Conservation (phyloP, 768 basidiomycete species). For the Psilocybe cubensis region DNA sequence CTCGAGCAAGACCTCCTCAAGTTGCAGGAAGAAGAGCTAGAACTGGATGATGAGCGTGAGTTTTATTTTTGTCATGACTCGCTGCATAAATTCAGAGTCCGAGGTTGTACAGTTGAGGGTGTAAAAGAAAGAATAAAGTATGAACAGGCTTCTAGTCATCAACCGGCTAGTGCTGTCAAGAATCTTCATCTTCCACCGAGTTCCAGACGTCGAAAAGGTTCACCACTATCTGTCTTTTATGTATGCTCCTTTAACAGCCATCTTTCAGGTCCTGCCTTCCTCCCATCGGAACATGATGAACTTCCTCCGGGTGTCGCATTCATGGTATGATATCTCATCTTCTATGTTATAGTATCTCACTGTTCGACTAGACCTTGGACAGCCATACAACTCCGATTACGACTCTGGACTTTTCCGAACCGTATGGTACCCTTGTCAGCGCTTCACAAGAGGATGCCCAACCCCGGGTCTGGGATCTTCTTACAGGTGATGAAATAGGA, state of each 20-base stretch:
- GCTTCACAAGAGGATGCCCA: slow-evolving; percentile 85
- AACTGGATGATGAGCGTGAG: slow-evolving; percentile 95
- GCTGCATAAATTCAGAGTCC: background rate
- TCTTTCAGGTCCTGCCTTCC: slow-evolving; percentile 81
- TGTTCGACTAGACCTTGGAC: slow-evolving; percentile 65
- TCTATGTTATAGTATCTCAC: slow-evolving; percentile 11
- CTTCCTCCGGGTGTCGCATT: slow-evolving; percentile 94
- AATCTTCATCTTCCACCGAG: slow-evolving; percentile 55
- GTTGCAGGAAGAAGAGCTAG: slow-evolving; percentile 93
- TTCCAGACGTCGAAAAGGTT: slow-evolving; percentile 74
- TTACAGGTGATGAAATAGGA: slow-evolving; percentile 86
- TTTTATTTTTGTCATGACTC: slow-evolving; percentile 15
- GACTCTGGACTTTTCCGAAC: slow-evolving; percentile 94
- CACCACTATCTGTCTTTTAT: background rate
- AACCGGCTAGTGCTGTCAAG: slow-evolving; percentile 34
- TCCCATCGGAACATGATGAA: slow-evolving; percentile 97
- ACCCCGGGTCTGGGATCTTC: slow-evolving; percentile 94
- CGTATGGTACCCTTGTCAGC: slow-evolving; percentile 92
- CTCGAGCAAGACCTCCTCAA: slow-evolving; percentile 84
- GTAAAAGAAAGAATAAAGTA: slow-evolving; percentile 84
- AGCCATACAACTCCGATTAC: slow-evolving; percentile 83
- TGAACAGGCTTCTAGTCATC: slow-evolving; percentile 51
- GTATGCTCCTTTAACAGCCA: background rate
- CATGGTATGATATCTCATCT: slow-evolving; percentile 63
- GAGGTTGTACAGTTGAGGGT: slow-evolving; percentile 70